Evolutionary conservation across 2,329 filamentous ascomycete genomes (phyloP).

Genomic region (Monosporascus sp.): DNA sequence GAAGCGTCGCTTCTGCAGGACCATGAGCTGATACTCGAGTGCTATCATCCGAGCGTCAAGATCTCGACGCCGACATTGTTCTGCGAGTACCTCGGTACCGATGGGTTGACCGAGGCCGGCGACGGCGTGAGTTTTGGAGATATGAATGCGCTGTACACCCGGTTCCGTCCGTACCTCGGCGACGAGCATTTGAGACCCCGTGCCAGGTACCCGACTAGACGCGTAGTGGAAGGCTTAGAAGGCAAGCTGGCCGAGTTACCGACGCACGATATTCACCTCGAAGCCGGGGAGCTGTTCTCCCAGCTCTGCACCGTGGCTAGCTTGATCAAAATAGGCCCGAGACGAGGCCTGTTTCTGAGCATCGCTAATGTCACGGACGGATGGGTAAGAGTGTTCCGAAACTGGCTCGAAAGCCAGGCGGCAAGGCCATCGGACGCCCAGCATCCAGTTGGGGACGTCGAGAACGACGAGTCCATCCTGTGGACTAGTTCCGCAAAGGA

Average conservation of each 20-base stretch:
- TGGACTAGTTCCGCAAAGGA: constrained; percentile 62
- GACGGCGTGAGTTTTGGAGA: constrained; percentile 28
- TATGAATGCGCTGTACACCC: constrained; percentile 60
- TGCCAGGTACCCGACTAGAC: constrained; percentile 15
- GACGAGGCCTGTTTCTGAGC: constrained; percentile 56
- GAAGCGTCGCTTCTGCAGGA: constrained; percentile 51
- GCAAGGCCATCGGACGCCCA: constrained; percentile 13
- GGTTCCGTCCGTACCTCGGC: constrained; percentile 60
- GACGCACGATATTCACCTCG: constrained; percentile 57
- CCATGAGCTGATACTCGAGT: constrained; percentile 69
- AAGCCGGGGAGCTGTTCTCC: constrained; percentile 66
- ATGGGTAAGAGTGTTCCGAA: constrained; percentile 64
- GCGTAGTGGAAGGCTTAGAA: constrained; percentile 15
- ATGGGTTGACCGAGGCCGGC: constrained; percentile 44
- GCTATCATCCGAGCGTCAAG: constrained; percentile 67
- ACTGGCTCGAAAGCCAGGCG: constrained; percentile 56
- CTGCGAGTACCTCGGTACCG: constrained; percentile 62
- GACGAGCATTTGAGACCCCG: constrained; percentile 33
- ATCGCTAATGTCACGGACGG: constrained; percentile 62
- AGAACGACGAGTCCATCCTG: constrained; percentile 40
- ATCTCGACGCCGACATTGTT: constrained; percentile 61
- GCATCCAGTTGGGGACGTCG: constrained; percentile 16
- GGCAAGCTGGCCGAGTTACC: constrained; percentile 36
- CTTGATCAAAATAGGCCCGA: constrained; percentile 60
- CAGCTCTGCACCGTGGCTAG: constrained; percentile 66